Conservation (phyloP, 1,284 basidiomycete genomes). For the Paramarasmius palmivorus region DNA sequence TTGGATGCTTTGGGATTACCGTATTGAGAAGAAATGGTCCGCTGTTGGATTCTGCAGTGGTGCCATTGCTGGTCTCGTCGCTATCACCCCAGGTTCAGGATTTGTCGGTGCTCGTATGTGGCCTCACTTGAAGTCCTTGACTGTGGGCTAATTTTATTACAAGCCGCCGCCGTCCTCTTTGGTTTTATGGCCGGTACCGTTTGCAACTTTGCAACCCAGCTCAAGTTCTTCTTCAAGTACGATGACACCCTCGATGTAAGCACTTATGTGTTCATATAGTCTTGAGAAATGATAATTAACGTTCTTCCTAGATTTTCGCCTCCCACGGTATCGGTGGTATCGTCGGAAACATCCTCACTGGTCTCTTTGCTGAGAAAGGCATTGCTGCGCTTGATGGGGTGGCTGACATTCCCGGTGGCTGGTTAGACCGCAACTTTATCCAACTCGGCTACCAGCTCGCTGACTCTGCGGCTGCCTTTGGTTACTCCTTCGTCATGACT, state of each 20-base stretch:
- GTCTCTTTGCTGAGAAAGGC: slow-evolving; percentile 59
- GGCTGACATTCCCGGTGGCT: slow-evolving; percentile 62
- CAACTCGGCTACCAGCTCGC: slow-evolving; percentile 75
- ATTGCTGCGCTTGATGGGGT: slow-evolving; percentile 68
- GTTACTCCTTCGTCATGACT: slow-evolving; percentile 66
- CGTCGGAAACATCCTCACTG: slow-evolving; percentile 85
- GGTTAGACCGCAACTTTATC: slow-evolving; percentile 68
- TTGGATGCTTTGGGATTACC: slow-evolving; percentile 95
- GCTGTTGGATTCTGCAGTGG: slow-evolving; percentile 97
- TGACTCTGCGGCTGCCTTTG: slow-evolving; percentile 55
- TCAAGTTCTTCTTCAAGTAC: slow-evolving; percentile 80
- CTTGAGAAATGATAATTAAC: slow-evolving; percentile 4
- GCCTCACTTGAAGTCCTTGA: background rate
- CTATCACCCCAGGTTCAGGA: slow-evolving; percentile 91
- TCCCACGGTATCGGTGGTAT: slow-evolving; percentile 89
- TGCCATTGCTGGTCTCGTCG: slow-evolving; percentile 87
- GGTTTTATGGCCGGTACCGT: slow-evolving; percentile 83
- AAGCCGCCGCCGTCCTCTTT: slow-evolving; percentile 80
- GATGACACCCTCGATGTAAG: slow-evolving; percentile 82
- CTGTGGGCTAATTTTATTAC: background rate
- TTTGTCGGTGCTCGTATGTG: slow-evolving; percentile 78
- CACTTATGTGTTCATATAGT: slow-evolving; percentile 3
- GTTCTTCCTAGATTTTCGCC: slow-evolving; percentile 73
- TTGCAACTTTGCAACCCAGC: slow-evolving; percentile 93
- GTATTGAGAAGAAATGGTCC: slow-evolving; percentile 91